Percentiles rank a stretch among this genome's conserved stretches.
phyloP scores from a whole-genome alignment of 768 basidiomycete species.

The Baorangia bicolor region DNA sequence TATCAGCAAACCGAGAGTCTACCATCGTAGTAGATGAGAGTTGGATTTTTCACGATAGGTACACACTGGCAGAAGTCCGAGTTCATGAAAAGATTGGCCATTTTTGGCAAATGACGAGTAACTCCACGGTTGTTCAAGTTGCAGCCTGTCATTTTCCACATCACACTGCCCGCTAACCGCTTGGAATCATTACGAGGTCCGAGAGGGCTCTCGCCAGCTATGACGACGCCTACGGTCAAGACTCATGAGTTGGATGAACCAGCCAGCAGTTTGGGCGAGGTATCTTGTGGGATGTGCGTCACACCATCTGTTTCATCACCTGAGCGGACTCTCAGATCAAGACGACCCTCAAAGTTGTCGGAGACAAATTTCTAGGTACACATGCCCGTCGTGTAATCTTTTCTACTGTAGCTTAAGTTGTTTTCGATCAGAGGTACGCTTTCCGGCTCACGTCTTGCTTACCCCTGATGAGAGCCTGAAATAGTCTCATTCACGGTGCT shows the following conservation, averaged over 20 bases:
- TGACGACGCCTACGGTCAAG: conserved; percentile 17
- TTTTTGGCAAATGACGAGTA: background rate
- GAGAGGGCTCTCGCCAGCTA: background rate
- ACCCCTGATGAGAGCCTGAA: background rate
- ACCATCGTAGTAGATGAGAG: conserved; percentile 35
- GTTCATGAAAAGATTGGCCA: background rate
- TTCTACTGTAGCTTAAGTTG: conserved; percentile 79
- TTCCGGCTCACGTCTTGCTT: background rate
- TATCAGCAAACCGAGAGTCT: conserved; percentile 47
- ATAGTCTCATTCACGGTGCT: conserved; percentile 68
- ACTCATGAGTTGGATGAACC: conserved; percentile 14
- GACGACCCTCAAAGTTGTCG: conserved; percentile 52
- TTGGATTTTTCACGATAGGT: background rate
- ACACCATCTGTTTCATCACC: background rate
- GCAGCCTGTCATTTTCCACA: background rate
- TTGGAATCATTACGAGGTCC: background rate
- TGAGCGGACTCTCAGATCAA: conserved; percentile 1
- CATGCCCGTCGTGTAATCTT: conserved; percentile 78
- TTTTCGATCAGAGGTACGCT: conserved; percentile 68
- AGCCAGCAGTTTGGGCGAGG: background rate
- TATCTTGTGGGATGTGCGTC: conserved; percentile 48
- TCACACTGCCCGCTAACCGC: no score
- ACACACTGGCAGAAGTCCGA: background rate
- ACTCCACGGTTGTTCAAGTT: background rate
- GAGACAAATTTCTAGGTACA: conserved; percentile 75